Base-by-base conservation (phyloP, 2,329 filamentous ascomycete species). In the Beauveria brongniartii region DNA sequence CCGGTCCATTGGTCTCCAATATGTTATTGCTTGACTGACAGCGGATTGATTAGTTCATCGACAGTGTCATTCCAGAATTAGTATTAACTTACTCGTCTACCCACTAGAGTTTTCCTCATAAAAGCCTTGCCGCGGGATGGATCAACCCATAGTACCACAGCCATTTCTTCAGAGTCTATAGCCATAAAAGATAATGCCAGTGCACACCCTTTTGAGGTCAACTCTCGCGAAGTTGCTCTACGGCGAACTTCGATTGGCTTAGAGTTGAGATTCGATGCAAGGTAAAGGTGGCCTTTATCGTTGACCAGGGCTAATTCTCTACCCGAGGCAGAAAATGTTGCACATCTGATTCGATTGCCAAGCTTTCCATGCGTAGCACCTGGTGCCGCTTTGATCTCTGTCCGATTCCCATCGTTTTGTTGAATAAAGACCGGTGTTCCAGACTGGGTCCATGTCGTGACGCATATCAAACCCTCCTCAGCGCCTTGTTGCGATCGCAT, bases 401-500 rank as follows among this genome's bases (percentile, higher is more conserved):
- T 72, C 61, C 67, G 68, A 54, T 75, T 69, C 1, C 73, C 73
- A 48, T 72, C 71, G 52, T 69, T 67, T 10, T 74, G 74, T 55
- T 76, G 73, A 2, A 76, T 67, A 3, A 77, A 66, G 5, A 76
- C 63, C 0, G 75, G 75, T n/a, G 67, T 67, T 2, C 75, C 75
- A 1, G 73, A 76, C 62, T 76, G 75, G 1, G 75, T 77, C 75
- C 75, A 77, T 0, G 74, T 76, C 1, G 70, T 73, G 18, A 77
- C 67, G 55, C 74, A 76, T 5, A 77, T 63, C 18, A 76, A 58
- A 46, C 71, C 67, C 16, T 74, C 73, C 37, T 73, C 72, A 3
- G 67, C 70, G 6, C 70, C 67, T 14, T 62, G 52, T 5, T 69
- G 70, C 1, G 71, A 68, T 10, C 73, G 69, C 55, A 72, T 73